Evolutionary conservation across 306 rosid genomes (phyloP).

Genomic region (Cucurbita maxima): DNA sequence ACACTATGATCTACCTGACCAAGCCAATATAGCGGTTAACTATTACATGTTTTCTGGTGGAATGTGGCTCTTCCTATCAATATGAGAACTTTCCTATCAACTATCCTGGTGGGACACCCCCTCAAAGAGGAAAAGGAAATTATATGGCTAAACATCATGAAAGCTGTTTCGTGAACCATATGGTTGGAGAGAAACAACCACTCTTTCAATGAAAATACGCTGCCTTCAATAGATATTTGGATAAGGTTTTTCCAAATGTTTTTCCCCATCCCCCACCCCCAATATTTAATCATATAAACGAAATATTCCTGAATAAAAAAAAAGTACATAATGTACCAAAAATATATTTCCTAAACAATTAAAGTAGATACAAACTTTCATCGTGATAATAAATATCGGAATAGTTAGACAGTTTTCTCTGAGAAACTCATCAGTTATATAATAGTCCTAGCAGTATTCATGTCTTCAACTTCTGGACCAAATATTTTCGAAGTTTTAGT

Average conservation of each 20-base stretch:
- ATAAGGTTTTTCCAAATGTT: too few species aligned
- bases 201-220: neutral
- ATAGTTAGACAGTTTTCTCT: neutral
- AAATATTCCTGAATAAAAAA: too few species aligned
- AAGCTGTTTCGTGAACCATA: too few species aligned
- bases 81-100: neutral
- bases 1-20: neutral
- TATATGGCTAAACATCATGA: too few species aligned
- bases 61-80: neutral
- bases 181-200: neutral
- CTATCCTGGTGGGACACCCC: too few species aligned
- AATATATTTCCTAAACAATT: neutral
- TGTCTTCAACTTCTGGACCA: neutral
- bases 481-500: neutral
- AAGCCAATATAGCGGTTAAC: neutral
- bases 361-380: neutral
- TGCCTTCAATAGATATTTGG: neutral
- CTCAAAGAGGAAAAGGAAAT: too few species aligned
- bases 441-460: neutral
- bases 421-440: neutral
- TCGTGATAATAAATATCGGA: neutral
- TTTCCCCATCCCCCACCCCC: too few species aligned
- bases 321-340: neutral
- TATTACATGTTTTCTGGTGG: neutral
- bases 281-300: too few species aligned